Percentiles rank a stretch among this genome's conserved stretches.
Conservation (phyloP, 2,329 filamentous ascomycete species). For the Ascochyta viciae-villosae region DNA sequence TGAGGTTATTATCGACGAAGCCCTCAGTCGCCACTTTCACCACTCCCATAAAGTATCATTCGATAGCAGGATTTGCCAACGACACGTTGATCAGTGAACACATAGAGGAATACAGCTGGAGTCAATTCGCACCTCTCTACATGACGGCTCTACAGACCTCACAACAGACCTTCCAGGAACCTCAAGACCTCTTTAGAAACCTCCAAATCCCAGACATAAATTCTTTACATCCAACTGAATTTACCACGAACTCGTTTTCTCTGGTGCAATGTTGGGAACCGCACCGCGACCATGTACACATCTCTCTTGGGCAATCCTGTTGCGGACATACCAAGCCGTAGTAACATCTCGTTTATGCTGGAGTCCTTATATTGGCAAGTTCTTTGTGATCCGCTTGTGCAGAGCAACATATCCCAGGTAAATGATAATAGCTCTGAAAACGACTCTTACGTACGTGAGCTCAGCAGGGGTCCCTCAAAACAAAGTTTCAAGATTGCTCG, state of each 20-base stretch:
- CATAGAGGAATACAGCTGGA: neutral
- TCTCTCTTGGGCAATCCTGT: neutral
- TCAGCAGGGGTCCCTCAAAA: neutral
- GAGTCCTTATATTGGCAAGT: slow-evolving; percentile 1
- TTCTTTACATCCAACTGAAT: neutral
- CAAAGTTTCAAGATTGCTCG: neutral
- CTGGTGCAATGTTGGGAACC: neutral
- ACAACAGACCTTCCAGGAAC: neutral
- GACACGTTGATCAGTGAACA: neutral
- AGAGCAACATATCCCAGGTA: neutral
- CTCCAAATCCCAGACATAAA: neutral
- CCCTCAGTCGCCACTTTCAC: neutral
- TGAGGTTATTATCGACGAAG: slow-evolving; percentile 1
- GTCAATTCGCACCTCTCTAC: neutral
- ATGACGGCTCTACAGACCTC: neutral
- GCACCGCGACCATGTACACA: neutral
- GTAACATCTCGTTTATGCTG: neutral
- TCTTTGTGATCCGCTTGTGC: neutral
- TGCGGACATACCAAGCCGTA: neutral
- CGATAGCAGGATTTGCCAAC: neutral
- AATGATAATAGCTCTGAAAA: too few species aligned
- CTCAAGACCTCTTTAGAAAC: slow-evolving; percentile 1
- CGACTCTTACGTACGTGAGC: too few species aligned
- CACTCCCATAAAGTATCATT: neutral
- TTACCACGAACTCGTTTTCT: neutral